Percentiles rank a stretch among this genome's conserved stretches.
Evolutionary conservation across 345 rosid genomes (phyloP).

Genomic region (Barbarea vulgaris): DNA sequence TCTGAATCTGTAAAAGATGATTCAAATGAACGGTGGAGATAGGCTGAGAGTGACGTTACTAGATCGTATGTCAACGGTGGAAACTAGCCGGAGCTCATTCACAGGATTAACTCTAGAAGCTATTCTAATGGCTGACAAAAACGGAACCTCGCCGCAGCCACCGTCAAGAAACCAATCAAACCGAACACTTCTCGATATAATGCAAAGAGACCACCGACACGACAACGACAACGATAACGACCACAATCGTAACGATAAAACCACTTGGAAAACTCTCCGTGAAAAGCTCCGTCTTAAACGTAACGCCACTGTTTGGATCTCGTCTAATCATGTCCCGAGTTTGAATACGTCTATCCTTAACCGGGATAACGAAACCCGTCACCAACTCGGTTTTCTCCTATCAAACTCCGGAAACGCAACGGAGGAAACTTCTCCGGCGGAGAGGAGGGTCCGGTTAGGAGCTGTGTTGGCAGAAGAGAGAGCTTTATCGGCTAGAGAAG

Average conservation of each 20-base stretch:
- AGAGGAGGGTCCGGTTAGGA: constrained; percentile 42
- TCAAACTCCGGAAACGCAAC: constrained; percentile 36
- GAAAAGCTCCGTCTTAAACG: constrained; percentile 73
- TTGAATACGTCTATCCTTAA: constrained; percentile 44
- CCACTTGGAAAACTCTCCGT: constrained; percentile 71
- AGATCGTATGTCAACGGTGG: constrained; percentile 54
- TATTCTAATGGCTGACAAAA: constrained; percentile 40
- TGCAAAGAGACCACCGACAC: constrained; percentile 50
- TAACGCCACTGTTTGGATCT: constrained; percentile 65
- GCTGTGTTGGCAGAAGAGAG: constrained; percentile 68
- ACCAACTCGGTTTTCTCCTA: constrained; percentile 42
- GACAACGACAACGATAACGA: constrained; percentile 4
- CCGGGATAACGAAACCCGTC: constrained; percentile 29
- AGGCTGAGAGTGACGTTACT: constrained; percentile 37
- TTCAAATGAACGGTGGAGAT: constrained; percentile 42
- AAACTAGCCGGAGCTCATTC: constrained; percentile 37
- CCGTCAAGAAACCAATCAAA: constrained; percentile 34
- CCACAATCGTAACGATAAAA: constrained; percentile 44
- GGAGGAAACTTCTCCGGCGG: constrained; percentile 13
- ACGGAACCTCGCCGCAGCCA: constrained; percentile 34
- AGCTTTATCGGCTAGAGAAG: constrained; percentile 63
- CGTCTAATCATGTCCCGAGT: constrained; percentile 50
- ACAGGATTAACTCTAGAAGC: constrained; percentile 44
- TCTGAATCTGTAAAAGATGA: constrained; percentile 19
- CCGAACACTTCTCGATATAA: constrained; percentile 61